Conservation (phyloP, 1,139 yeast species). For the Pichia sp. region DNA sequence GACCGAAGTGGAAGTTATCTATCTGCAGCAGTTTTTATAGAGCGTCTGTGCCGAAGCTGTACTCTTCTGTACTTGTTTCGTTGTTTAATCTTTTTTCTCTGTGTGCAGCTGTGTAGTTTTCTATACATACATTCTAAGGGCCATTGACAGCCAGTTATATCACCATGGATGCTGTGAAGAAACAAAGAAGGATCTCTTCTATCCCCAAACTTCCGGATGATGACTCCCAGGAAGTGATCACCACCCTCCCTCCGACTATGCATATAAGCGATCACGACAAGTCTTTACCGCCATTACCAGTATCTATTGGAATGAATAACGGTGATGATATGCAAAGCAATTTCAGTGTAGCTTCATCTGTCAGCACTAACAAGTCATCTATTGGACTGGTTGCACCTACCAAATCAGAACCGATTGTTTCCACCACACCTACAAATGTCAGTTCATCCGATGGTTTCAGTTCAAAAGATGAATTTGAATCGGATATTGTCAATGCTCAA, state of each 20-base stretch:
- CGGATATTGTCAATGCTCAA: neutral
- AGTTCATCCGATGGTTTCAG: slow-evolving; percentile 4
- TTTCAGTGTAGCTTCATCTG: neutral
- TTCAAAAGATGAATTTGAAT: neutral
- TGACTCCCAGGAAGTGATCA: slow-evolving; percentile 19
- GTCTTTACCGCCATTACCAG: slow-evolving; percentile 13
- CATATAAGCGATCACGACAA: slow-evolving; percentile 8
- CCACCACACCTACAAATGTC: slow-evolving; percentile 9
- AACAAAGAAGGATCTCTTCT: slow-evolving; percentile 3
- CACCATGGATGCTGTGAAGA: slow-evolving; percentile 1
- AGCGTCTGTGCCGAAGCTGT: neutral
- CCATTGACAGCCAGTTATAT: too few species aligned
- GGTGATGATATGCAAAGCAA: slow-evolving; percentile 4
- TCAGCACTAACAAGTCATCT: slow-evolving; percentile 4
- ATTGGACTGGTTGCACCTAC: slow-evolving; percentile 6
- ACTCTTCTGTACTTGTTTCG: neutral
- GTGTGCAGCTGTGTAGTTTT: too few species aligned
- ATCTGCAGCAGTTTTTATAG: slow-evolving; percentile 14
- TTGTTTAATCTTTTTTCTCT: neutral
- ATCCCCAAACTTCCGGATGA: slow-evolving; percentile 26
- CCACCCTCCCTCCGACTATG: slow-evolving; percentile 17
- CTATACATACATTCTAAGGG: too few species aligned
- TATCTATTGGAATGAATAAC: neutral
- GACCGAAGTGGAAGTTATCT: slow-evolving; percentile 23
- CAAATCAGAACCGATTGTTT: slow-evolving; percentile 10